Evolutionary conservation across 352 stramenopile genomes (phyloP), one percentile per base, ranked within the genome.

Genomic region (Globisporangium mamillatum): DNA sequence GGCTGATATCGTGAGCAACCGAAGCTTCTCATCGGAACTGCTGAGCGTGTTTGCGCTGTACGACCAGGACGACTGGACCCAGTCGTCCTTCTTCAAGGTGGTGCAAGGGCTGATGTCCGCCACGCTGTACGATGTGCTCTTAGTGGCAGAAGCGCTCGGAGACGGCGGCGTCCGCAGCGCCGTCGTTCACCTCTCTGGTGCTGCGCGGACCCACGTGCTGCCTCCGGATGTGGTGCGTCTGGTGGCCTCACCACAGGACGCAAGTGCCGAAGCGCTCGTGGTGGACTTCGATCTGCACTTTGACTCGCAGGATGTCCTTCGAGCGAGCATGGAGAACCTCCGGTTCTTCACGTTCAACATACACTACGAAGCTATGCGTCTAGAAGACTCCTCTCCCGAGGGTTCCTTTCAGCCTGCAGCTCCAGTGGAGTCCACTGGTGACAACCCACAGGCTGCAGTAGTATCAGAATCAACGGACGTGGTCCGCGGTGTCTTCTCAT

Each of bases 71-170:
- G 55, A 24, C 60, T 81, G 81, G 72, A 53, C 57, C 22, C n/a
- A 72, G 12, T 50, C 85, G 7, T 57, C 29, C 4, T 71, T 80
- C 25, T 61, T 77, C 32, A 77, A 76, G 41, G 18, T 63, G 0
- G 46, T 89, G 0, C 54, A 66, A 3, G 66, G 60, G 1, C 66
- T 93, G n/a, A 46, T 55, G 0, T 73, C 85, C 0, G 77, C 82
- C 5, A 92, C 81, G 16, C 61, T 80, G 27, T 93, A 92, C 64
- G 82, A 93, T 9, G 22, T 88, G 5, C 72, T 89, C 27, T 18
- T 87, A 3, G 72, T 90, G 18, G 79, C 83, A 0, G 83, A 95
- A 70, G 77, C 87, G 0, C 34, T 75, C 6, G 86, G 84, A 2
- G 71, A 60, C n/a, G 82, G 81, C 52, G 60, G 67, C 3, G 86